phyloP scores from a whole-genome alignment of 805 yeast species.

The Lachancea quebecensis region DNA sequence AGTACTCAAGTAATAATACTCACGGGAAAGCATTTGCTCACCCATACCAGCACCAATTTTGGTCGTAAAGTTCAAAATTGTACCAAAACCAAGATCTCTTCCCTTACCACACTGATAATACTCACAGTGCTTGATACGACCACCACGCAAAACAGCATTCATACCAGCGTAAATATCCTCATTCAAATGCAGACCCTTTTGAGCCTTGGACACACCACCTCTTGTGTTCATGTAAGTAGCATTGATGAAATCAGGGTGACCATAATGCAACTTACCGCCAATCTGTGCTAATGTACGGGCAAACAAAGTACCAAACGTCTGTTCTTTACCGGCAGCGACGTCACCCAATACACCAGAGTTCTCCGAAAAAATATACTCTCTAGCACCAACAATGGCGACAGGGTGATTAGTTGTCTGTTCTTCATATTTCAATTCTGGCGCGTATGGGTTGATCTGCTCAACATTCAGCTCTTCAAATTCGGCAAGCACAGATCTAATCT shows the following conservation, averaged over 20 bases:
- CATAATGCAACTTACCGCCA: constrained; percentile 92
- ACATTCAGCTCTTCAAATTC: constrained; percentile 74
- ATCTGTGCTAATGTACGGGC: constrained; percentile 90
- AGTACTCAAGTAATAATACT: constrained; percentile 85
- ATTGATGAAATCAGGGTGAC: constrained; percentile 93
- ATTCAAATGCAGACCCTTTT: constrained; percentile 84
- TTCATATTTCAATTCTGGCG: constrained; percentile 59
- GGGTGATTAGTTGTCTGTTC: constrained; percentile 49
- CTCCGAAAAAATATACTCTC: constrained; percentile 92
- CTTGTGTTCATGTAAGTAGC: constrained; percentile 89
- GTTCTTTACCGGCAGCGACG: constrained; percentile 96
- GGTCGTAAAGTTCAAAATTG: constrained; percentile 87
- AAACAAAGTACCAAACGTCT: constrained; percentile 92
- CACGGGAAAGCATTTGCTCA: constrained; percentile 87
- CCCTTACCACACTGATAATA: constrained; percentile 97
- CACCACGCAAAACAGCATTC: constrained; percentile 83
- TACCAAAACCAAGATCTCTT: constrained; percentile 87
- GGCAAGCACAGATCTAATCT: constrained; percentile 72
- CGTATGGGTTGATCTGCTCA: constrained; percentile 76
- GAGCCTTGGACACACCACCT: constrained; percentile 94
- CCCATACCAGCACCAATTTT: constrained; percentile 99
- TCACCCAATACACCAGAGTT: constrained; percentile 90
- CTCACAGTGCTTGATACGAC: constrained; percentile 91
- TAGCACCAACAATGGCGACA: constrained; percentile 85
- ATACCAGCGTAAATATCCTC: constrained; percentile 97